Conservation (phyloP, 169 alveolate species). For the Plasmodium fragile region DNA sequence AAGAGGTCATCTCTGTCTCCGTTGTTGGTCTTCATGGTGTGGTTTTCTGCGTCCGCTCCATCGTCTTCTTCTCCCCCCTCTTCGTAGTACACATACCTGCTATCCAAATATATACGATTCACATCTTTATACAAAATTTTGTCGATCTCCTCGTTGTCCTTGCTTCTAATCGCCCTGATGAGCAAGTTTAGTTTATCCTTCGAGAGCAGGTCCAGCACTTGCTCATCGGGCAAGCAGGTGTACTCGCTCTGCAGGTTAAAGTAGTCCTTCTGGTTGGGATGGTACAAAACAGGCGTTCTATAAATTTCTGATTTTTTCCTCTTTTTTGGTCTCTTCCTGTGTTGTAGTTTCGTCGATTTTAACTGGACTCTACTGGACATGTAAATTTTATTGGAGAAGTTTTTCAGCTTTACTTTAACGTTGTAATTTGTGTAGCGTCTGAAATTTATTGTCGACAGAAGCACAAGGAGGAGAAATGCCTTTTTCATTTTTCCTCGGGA, state of each 20-base stretch:
- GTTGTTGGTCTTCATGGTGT: not conserved
- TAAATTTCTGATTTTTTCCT: slow-evolving; percentile 70
- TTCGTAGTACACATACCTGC: slow-evolving; percentile 46
- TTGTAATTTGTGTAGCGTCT: slow-evolving; percentile 46
- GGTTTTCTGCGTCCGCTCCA: not conserved
- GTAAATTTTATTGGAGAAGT: slow-evolving; percentile 38
- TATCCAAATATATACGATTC: slow-evolving; percentile 57
- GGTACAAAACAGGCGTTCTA: slow-evolving; percentile 73
- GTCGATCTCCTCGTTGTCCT: slow-evolving; percentile 55
- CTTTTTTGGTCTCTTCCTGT: slow-evolving; percentile 73
- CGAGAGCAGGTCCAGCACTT: slow-evolving; percentile 62
- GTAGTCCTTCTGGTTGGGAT: slow-evolving; percentile 63
- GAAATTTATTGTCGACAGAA: slow-evolving; percentile 14
- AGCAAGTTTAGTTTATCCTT: slow-evolving; percentile 32
- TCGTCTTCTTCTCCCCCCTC: not conserved
- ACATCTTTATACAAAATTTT: slow-evolving; percentile 56
- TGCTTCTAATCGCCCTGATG: slow-evolving; percentile 38
- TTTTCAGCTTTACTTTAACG: slow-evolving; percentile 18
- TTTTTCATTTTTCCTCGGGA: slow-evolving; percentile 43
- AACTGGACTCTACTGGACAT: slow-evolving; percentile 75
- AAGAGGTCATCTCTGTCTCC: not conserved
- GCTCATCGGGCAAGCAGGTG: slow-evolving; percentile 54
- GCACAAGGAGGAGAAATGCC: slow-evolving; percentile 16
- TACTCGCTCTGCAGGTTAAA: slow-evolving; percentile 74
- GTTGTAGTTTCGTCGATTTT: slow-evolving; percentile 74